A percentile compares a stretch with the other conserved stretches of the same genome.
Conservation (phyloP, 2,329 filamentous ascomycete genomes). For the Intubia oerlemansii region DNA sequence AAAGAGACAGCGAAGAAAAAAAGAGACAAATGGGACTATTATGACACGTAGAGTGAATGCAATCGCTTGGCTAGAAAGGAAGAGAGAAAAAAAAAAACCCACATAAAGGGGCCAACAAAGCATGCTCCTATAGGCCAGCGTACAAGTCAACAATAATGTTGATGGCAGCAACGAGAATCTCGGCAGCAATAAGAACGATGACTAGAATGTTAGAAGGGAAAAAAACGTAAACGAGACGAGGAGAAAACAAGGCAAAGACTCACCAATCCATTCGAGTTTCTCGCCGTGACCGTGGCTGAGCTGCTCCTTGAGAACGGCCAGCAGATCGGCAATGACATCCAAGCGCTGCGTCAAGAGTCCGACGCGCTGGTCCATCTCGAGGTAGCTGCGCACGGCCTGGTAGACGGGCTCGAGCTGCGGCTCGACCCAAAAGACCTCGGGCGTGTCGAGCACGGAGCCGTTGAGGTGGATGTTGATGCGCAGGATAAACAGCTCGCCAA, state of each 20-base stretch:
- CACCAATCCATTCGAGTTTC: slow-evolving; percentile 77
- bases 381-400: slow-evolving; percentile 79
- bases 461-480: slow-evolving; percentile 97
- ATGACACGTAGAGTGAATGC: too few species aligned
- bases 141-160: slow-evolving; percentile 94
- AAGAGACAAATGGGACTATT: too few species aligned
- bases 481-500: slow-evolving; percentile 92
- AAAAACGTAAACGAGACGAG: slow-evolving; percentile 6
- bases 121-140: slow-evolving; percentile 19
- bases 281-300: slow-evolving; percentile 82
- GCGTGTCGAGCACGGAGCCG: slow-evolving; percentile 86
- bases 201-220: slow-evolving; percentile 27
- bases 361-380: slow-evolving; percentile 96
- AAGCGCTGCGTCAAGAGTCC: slow-evolving; percentile 72
- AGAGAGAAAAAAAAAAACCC: neutral
- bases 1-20: too few species aligned
- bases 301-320: slow-evolving; percentile 89
- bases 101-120: neutral
- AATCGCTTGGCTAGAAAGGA: too few species aligned
- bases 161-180: slow-evolving; percentile 78
- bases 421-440: slow-evolving; percentile 96
- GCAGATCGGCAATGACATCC: slow-evolving; percentile 78
- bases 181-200: slow-evolving; percentile 85
- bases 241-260: slow-evolving; percentile 14
- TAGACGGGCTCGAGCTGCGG: slow-evolving; percentile 93